Conservation (phyloP, 148 eudicot genomes). For the Cornus kousa region DNA sequence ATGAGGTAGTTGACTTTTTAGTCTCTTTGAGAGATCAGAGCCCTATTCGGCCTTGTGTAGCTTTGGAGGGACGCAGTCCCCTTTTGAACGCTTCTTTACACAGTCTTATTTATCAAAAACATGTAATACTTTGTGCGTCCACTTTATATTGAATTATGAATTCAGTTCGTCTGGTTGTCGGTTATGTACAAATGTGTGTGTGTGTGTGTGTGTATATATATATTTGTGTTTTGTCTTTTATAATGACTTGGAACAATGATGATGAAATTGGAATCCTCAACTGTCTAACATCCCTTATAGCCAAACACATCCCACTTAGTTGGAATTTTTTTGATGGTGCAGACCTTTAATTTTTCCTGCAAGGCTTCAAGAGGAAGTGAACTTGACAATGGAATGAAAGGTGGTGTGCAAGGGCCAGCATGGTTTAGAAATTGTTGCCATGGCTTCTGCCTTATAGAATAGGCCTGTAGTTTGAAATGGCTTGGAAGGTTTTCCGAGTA, state of each 20-base stretch:
- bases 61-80: too few relatives aligned
- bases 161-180: not conserved
- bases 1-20: too few relatives aligned
- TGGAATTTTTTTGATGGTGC: not conserved
- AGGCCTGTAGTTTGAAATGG: too few relatives aligned
- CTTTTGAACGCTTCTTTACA: too few relatives aligned
- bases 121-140: not conserved
- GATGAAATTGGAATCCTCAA: not conserved
- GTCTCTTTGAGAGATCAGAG: too few relatives aligned
- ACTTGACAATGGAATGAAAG: not conserved
- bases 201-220: too few relatives aligned
- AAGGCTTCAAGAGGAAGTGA: not conserved
- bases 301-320: not conserved
- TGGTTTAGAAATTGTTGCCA: not conserved
- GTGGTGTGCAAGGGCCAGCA: not conserved
- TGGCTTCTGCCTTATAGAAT: too few relatives aligned
- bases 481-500: too few relatives aligned
- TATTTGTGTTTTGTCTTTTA: too few relatives aligned
- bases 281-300: not conserved
- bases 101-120: too few relatives aligned
- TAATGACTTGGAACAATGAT: not conserved
- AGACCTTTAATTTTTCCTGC: not conserved
- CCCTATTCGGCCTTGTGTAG: too few relatives aligned
- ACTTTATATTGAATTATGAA: not conserved
- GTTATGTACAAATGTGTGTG: not conserved